Evolutionary conservation across 306 rosid species (phyloP), one percentile per base, ranked within the genome.

Genomic region (Delonix regia): DNA sequence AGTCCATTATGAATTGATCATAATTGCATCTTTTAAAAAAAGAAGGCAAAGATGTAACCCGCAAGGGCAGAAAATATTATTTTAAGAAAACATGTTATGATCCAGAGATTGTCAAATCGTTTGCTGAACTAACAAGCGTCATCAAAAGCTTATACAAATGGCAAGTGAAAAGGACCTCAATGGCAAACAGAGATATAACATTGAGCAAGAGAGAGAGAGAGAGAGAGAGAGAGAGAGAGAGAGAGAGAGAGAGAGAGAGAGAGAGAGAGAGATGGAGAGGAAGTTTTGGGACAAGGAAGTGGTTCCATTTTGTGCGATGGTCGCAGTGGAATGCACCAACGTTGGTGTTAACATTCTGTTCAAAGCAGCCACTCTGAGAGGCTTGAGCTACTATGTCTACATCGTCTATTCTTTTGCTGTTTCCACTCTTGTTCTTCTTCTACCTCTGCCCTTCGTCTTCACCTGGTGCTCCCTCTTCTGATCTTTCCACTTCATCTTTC

Each of bases 321-420:
- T 88, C 0, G 80, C 84, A 9, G 59, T 72, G 0, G 93, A 91
- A 73, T 83, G 86, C 74, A 63, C 80, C 7, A 80, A 63, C 42
- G 91, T 93, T 57, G 93, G 88, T 44, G 82, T 85, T 0, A 79
- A 53, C 56, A 44, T 66, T 62, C 49, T 88, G 13, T 90, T 83
- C 85, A 94, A 94, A 82, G 85, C 86, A 75, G 97, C 93, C 21
- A 51, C 79, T 21, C 49, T 63, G 21, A 78, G 71, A 69, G 89
- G 94, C 0, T 55, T 88, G 59, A 86, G 88, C 82, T 87, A 76
- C 88, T 85, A 78, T 24, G 92, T 85, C 33, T 88, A 89, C 77
- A 53, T 84, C 3, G 82, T 83, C 48, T 91, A 93, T 74, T 74
- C 92, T 9, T 83, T 42, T 53, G 81, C 77, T 3, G 18, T 86